Conservation (phyloP, 2,329 filamentous ascomycete genomes). For the Trichophyton simii region DNA sequence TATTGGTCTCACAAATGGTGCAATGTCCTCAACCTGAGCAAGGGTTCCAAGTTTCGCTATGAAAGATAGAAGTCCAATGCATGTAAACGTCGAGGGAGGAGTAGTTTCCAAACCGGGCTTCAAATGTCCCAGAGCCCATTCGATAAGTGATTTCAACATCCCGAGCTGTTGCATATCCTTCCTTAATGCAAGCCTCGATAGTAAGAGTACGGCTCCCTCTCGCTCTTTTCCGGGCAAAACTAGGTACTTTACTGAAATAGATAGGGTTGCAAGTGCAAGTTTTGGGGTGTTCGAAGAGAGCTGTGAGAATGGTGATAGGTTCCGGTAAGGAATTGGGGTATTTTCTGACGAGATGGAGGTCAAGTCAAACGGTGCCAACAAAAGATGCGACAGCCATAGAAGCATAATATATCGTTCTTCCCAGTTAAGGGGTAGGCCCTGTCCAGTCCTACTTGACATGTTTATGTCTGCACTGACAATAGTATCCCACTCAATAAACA, state of each 20-base stretch:
- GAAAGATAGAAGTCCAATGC: slow-evolving; percentile 67
- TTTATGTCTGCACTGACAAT: slow-evolving; percentile 13
- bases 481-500: slow-evolving; percentile 51
- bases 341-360: slow-evolving; percentile 58
- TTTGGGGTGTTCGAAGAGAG: slow-evolving; percentile 53
- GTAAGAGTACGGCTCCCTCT: slow-evolving; percentile 69
- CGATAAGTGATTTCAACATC: slow-evolving; percentile 53
- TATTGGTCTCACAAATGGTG: slow-evolving; percentile 50
- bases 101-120: slow-evolving; percentile 31
- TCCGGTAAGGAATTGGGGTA: slow-evolving; percentile 26
- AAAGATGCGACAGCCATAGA: slow-evolving; percentile 72
- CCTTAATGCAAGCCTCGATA: slow-evolving; percentile 71
- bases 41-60: slow-evolving; percentile 62
- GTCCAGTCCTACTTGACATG: slow-evolving; percentile 13
- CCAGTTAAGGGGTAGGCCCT: slow-evolving; percentile 51
- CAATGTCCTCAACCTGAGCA: slow-evolving; percentile 61
- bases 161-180: slow-evolving; percentile 75
- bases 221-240: slow-evolving; percentile 70
- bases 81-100: slow-evolving; percentile 52
- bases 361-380: slow-evolving; percentile 82
- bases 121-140: slow-evolving; percentile 57
- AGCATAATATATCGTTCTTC: slow-evolving; percentile 79
- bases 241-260: slow-evolving; percentile 59
- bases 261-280: slow-evolving; percentile 57
- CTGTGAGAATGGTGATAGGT: slow-evolving; percentile 19